phyloP scores from a whole-genome alignment of 2,329 filamentous ascomycete genomes.

The Aureobasidium leucospermi region DNA sequence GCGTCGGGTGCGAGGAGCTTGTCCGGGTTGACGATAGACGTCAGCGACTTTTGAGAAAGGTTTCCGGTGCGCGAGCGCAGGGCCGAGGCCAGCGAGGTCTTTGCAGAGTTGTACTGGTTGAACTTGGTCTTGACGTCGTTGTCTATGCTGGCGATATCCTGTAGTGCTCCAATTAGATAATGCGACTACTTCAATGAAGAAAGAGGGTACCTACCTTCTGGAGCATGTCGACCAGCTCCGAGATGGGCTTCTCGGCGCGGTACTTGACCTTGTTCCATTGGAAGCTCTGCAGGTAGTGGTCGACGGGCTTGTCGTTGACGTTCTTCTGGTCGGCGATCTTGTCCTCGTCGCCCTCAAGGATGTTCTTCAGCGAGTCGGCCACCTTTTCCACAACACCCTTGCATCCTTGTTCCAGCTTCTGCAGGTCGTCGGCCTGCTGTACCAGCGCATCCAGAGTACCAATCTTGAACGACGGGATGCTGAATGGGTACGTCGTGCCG shows the following conservation, averaged over 20 bases:
- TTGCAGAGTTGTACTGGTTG: slow-evolving; percentile 87
- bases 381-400: slow-evolving; percentile 82
- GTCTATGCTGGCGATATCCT: slow-evolving; percentile 88
- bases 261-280: slow-evolving; percentile 98
- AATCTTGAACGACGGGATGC: slow-evolving; percentile 93
- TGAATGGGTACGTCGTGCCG: slow-evolving; percentile 68
- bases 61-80: slow-evolving; percentile 91
- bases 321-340: slow-evolving; percentile 81
- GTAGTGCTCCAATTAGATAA: neutral
- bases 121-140: slow-evolving; percentile 94
- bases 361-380: slow-evolving; percentile 70
- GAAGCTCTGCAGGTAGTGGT: slow-evolving; percentile 84
- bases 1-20: slow-evolving; percentile 67
- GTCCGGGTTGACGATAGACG: slow-evolving; percentile 73
- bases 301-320: slow-evolving; percentile 94
- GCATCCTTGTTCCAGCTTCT: slow-evolving; percentile 76
- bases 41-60: slow-evolving; percentile 85
- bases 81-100: slow-evolving; percentile 71
- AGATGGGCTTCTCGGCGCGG: slow-evolving; percentile 80
- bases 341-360: slow-evolving; percentile 77
- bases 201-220: slow-evolving; percentile 58
- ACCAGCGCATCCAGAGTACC: slow-evolving; percentile 91
- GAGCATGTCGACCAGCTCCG: slow-evolving; percentile 77
- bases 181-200: neutral
- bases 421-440: slow-evolving; percentile 89